These are phyloP conservation scores for Beta vulgaris DNA, from an alignment of 148 eudicot species.

Conservation along the genomic window DNA sequence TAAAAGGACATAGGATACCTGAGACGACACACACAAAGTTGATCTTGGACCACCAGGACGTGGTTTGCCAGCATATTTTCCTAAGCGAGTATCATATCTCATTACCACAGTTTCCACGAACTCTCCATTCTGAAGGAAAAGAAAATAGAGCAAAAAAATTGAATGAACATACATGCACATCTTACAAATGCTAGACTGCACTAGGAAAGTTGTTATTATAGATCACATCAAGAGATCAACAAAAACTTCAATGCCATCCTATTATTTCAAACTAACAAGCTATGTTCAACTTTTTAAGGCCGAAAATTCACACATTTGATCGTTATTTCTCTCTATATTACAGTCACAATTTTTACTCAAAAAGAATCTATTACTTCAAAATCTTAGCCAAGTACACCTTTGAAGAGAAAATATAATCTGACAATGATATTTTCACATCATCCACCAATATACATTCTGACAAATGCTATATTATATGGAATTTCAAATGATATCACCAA, in stretches of 20 bases:
- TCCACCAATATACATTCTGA: too few species aligned
- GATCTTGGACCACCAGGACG: constrained; percentile 87
- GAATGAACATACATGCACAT: neutral
- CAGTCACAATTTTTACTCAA: too few species aligned
- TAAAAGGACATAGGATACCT: constrained; percentile 45
- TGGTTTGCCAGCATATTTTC: constrained; percentile 71
- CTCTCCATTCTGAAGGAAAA: constrained; percentile 63
- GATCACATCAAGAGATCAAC: neutral
- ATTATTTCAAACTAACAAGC: neutral
- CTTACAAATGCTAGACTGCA: neutral
- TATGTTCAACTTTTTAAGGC: neutral
- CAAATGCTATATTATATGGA: too few species aligned
- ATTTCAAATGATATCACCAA: too few species aligned
- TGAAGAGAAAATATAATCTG: too few species aligned
- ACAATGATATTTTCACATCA: too few species aligned
- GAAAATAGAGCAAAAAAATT: constrained; percentile 4
- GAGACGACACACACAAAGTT: constrained; percentile 90
- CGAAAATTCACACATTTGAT: neutral
- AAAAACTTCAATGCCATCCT: neutral
- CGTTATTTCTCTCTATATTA: too few species aligned
- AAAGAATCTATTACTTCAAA: too few species aligned
- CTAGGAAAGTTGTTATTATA: too few species aligned
- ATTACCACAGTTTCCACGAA: constrained; percentile 91
- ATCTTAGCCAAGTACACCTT: too few species aligned
- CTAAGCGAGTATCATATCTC: constrained; percentile 91